A percentile compares a stretch with the other conserved stretches of the same genome.
phyloP scores from a whole-genome alignment of 1,284 basidiomycete genomes.

The Caloboletus inedulis region DNA sequence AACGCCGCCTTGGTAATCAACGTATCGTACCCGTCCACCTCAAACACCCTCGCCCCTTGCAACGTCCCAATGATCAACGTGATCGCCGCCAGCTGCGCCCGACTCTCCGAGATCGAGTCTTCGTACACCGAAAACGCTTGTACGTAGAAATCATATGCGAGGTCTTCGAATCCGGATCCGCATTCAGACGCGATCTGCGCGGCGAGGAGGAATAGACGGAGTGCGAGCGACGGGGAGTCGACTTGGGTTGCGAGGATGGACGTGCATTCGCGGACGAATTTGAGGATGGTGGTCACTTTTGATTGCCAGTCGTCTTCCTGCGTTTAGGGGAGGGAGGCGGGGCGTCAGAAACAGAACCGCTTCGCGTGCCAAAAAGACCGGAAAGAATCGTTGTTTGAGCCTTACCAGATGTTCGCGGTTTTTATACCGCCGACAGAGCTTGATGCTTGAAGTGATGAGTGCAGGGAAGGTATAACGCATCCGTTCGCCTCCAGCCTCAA shows the following conservation, averaged over 20 bases:
- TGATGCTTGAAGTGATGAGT: constrained; percentile 86
- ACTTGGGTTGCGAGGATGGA: constrained; percentile 89
- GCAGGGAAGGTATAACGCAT: constrained; percentile 95
- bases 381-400: background rate
- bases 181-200: constrained; percentile 92
- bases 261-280: constrained; percentile 88
- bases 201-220: constrained; percentile 90
- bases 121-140: constrained; percentile 96
- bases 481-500: constrained; percentile 86
- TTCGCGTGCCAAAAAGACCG: background rate
- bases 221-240: constrained; percentile 84
- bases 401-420: constrained; percentile 61
- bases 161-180: constrained; percentile 75
- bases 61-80: constrained; percentile 88
- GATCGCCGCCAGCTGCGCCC: constrained; percentile 91
- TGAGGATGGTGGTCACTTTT: constrained; percentile 81
- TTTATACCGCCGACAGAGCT: constrained; percentile 87
- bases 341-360: background rate
- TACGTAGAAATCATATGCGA: constrained; percentile 94
- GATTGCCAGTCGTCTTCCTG: constrained; percentile 83
- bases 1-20: constrained; percentile 93
- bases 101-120: constrained; percentile 89
- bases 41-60: constrained; percentile 82
- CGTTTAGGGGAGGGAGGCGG: background rate
- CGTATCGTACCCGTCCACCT: constrained; percentile 91